These are phyloP conservation scores for Colletotrichum chlorophyti DNA, from an alignment of 2,329 filamentous ascomycete species.

Conservation along the genomic window DNA sequence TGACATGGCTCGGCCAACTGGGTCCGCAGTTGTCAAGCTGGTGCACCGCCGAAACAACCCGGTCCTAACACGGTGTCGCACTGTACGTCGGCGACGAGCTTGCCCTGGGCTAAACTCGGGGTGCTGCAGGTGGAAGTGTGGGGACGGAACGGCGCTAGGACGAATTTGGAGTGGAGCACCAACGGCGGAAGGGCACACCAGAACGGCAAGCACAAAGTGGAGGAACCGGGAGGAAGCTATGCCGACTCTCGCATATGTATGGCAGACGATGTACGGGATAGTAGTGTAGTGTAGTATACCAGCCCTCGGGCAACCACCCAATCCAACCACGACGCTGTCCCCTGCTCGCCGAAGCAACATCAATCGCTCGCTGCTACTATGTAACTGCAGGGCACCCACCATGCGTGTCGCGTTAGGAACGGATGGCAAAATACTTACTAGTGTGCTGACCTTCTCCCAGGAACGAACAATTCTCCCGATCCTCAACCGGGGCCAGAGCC, in stretches of 20 bases:
- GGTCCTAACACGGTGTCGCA: neutral
- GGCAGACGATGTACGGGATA: too few species aligned
- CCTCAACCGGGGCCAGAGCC: neutral
- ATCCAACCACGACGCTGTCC: too few species aligned
- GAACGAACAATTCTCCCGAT: neutral
- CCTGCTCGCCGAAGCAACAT: too few species aligned
- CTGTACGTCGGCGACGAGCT: too few species aligned
- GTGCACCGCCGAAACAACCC: too few species aligned
- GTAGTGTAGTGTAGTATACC: too few species aligned
- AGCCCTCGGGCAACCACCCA: too few species aligned
- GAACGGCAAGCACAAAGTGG: neutral
- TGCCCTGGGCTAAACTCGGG: slow-evolving; percentile 16
- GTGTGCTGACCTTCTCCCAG: neutral
- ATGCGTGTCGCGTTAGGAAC: neutral
- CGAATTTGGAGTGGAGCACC: slow-evolving; percentile 12
- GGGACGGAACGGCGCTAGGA: neutral
- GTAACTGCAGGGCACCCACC: too few species aligned
- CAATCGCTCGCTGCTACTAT: too few species aligned
- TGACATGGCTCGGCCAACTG: slow-evolving; percentile 11
- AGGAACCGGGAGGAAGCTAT: too few species aligned
- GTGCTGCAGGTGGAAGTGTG: slow-evolving; percentile 2
- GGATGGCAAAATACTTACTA: too few species aligned
- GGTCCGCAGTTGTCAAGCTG: neutral
- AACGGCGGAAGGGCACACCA: slow-evolving; percentile 1
- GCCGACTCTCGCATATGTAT: too few species aligned